Evolutionary conservation across 352 stramenopile species (phyloP).

Genomic region (Globisporangium yorkense): DNA sequence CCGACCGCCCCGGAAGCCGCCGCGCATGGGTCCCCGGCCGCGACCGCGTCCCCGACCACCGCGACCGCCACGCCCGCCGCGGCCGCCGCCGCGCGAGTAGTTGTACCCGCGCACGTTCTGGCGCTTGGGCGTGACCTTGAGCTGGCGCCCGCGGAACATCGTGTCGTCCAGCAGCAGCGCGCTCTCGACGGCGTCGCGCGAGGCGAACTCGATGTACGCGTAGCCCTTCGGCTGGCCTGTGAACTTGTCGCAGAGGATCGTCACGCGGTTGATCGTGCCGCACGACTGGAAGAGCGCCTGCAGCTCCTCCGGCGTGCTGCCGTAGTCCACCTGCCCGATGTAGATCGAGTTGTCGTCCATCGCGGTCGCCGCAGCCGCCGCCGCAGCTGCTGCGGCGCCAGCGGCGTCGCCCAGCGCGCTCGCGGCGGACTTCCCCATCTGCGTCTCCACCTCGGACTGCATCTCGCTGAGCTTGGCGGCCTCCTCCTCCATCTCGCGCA

Average conservation of each 20-base stretch:
- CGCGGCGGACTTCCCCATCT: slow-evolving; percentile 67
- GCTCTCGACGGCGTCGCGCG: slow-evolving; percentile 83
- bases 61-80: slow-evolving; percentile 35
- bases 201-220: slow-evolving; percentile 93
- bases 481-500: slow-evolving; percentile 81
- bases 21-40: slow-evolving; percentile 42
- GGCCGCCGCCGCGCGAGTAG: slow-evolving; percentile 45
- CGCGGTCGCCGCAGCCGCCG: slow-evolving; percentile 19
- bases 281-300: slow-evolving; percentile 96
- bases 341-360: slow-evolving; percentile 89
- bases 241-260: slow-evolving; percentile 98
- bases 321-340: slow-evolving; percentile 97
- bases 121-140: slow-evolving; percentile 89
- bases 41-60: slow-evolving; percentile 33
- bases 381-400: slow-evolving; percentile 6
- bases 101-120: slow-evolving; percentile 83
- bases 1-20: slow-evolving; percentile 62
- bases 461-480: slow-evolving; percentile 80
- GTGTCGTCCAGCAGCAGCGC: slow-evolving; percentile 91
- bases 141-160: slow-evolving; percentile 86
- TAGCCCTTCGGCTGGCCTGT: slow-evolving; percentile 94
- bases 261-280: slow-evolving; percentile 96
- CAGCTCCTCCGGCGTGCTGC: slow-evolving; percentile 93
- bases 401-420: slow-evolving; percentile 28
- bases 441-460: slow-evolving; percentile 75